phyloP scores from a whole-genome alignment of 2,329 filamentous ascomycete genomes.

The Trichoderma sp. region DNA sequence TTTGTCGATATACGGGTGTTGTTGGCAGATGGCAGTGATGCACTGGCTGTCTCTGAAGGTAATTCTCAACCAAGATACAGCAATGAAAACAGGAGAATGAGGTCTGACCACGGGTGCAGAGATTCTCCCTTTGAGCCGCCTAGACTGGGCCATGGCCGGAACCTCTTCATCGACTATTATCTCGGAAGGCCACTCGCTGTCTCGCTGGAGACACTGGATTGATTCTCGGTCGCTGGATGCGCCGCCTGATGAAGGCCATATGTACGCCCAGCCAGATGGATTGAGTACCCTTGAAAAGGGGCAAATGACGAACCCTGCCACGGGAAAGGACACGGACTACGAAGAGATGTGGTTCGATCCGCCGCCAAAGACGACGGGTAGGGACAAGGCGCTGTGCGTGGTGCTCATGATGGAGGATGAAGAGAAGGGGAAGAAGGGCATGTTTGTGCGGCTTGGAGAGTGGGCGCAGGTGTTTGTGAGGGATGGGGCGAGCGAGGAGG shows the following conservation, averaged over 20 bases:
- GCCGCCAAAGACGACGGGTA: constrained; percentile 26
- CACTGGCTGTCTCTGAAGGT: background rate
- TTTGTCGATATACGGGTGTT: constrained; percentile 63
- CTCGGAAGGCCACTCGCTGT: constrained; percentile 33
- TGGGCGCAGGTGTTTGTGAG: constrained; percentile 56
- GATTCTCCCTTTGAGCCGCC: constrained; percentile 29
- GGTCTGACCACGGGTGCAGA: constrained; percentile 1
- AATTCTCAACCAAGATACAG: background rate
- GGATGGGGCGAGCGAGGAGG: constrained; percentile 30
- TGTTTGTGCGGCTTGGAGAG: constrained; percentile 52
- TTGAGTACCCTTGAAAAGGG: constrained; percentile 53
- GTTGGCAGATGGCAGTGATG: constrained; percentile 25
- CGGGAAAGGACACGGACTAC: constrained; percentile 51
- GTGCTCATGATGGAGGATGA: constrained; percentile 42
- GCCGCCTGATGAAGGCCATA: constrained; percentile 54
- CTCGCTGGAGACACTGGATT: constrained; percentile 57
- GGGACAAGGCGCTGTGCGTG: constrained; percentile 26
- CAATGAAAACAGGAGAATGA: too few relatives aligned
- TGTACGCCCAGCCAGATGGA: constrained; percentile 43
- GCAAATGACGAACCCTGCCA: constrained; percentile 55
- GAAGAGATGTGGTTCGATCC: constrained; percentile 64
- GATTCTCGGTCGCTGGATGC: constrained; percentile 47
- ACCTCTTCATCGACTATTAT: constrained; percentile 40
- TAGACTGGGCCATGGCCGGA: constrained; percentile 67
- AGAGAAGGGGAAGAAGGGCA: constrained; percentile 40